Evolutionary conservation across 1,284 basidiomycete species (phyloP).

Genomic region (Ustilago vetiveriae): DNA sequence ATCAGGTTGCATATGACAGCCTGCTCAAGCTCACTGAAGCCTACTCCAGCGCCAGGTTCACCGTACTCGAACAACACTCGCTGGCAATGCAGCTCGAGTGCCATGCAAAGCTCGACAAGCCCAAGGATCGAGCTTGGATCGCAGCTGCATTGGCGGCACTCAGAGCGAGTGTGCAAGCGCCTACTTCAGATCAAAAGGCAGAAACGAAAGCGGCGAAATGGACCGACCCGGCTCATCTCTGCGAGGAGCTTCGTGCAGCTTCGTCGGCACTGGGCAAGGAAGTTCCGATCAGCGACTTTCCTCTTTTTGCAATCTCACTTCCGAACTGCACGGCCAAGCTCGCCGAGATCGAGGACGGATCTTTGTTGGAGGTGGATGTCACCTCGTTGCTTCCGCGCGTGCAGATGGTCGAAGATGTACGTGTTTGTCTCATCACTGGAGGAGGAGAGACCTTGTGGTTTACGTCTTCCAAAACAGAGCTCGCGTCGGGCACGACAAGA

Average conservation of each 20-base stretch:
- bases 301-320: constrained; percentile 35
- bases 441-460: constrained; percentile 54
- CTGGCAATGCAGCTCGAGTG: constrained; percentile 76
- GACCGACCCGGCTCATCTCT: constrained; percentile 30
- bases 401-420: constrained; percentile 56
- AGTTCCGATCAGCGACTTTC: constrained; percentile 48
- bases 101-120: constrained; percentile 72
- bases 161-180: constrained; percentile 6
- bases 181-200: background rate
- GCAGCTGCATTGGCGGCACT: constrained; percentile 69
- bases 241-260: constrained; percentile 34
- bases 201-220: constrained; percentile 19
- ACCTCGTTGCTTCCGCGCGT: constrained; percentile 25
- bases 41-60: constrained; percentile 76
- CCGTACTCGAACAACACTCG: constrained; percentile 79
- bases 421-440: constrained; percentile 50
- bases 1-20: constrained; percentile 24
- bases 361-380: constrained; percentile 40
- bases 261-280: constrained; percentile 40
- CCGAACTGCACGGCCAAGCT: constrained; percentile 9
- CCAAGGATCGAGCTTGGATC: constrained; percentile 78
- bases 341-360: constrained; percentile 49
- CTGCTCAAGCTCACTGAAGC: constrained; percentile 25
- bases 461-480: constrained; percentile 30
- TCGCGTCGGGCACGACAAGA: constrained; percentile 40